Base-by-base conservation (phyloP, 164 flowering plant genomes). In the Chimonanthus praecox region DNA sequence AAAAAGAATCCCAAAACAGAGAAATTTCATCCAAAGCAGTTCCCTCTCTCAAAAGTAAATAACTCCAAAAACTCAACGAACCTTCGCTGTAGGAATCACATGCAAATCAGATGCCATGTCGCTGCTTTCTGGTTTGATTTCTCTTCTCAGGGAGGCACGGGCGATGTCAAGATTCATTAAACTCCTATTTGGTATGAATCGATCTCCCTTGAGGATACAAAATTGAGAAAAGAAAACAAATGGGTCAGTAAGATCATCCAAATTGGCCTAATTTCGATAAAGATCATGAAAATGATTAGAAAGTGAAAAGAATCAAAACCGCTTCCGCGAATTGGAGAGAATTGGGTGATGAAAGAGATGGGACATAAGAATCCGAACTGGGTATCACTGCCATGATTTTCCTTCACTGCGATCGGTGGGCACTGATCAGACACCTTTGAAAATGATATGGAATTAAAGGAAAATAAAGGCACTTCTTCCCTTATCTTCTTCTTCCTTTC, bases 111-210 rank as follows among this genome's bases (percentile, higher is more conserved):
- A 33, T 75, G 21, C 44, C 49, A 9, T 13, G 18, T 64, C 46
- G 5, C 44, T n/a, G 46, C 18, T 44, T 43, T 54, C 47, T 16
- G 58, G 68, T 3, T 76, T 69, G 48, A 54, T 78, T 81, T 71
- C 74, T 16, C 72, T 75, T 16, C 87, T 84, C 77, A 87, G 65
- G 48, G 76, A 71, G 73, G 77, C 72, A 4, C 67, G 81, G 70
- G 87, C 90, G 72, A 80, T 85, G 82, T 83, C 87, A 74, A 87
- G 80, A 82, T 87, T 82, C 90, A 87, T 87, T 79, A 85, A 85
- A 79, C 90, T 87, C 75, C 90, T 76, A 54, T 79, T 85, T 8
- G 88, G 90, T 73, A 87, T 83, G 72, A 87, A 87, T 66, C 90
- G 82, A 72, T 85, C 89, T 4, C 88, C 89, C 89, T 87, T 16